phyloP scores from a whole-genome alignment of 345 rosid species.

The Euphorbia peplus region DNA sequence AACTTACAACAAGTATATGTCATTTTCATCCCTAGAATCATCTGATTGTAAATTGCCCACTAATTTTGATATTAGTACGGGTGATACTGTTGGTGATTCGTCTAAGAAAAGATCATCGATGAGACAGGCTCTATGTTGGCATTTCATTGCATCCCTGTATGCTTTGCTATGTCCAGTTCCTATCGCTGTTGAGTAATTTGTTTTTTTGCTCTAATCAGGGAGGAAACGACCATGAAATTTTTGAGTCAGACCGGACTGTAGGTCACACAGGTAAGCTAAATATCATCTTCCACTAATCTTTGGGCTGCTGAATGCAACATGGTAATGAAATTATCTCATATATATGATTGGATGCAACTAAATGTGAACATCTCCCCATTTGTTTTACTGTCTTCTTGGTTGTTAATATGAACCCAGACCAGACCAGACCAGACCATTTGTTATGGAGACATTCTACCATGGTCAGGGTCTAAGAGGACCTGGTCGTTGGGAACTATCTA shows the following conservation, averaged over 20 bases:
- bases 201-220: slow-evolving; percentile 48
- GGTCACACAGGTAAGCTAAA: slow-evolving; percentile 79
- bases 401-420: not conserved
- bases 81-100: not conserved
- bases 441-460: too few relatives aligned
- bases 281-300: slow-evolving; percentile 8
- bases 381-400: not conserved
- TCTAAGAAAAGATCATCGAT: not conserved
- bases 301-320: not conserved
- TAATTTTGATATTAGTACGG: not conserved
- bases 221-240: slow-evolving; percentile 90
- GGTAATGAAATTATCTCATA: slow-evolving; percentile 3
- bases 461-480: too few relatives aligned
- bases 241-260: slow-evolving; percentile 70
- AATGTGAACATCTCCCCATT: too few relatives aligned
- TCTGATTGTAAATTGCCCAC: not conserved
- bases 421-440: too few relatives aligned
- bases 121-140: not conserved
- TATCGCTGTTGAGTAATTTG: not conserved
- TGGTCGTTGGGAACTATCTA: too few relatives aligned
- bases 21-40: not conserved
- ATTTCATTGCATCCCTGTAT: not conserved
- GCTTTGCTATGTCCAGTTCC: not conserved
- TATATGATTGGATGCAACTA: not conserved
- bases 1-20: not conserved